These are phyloP conservation scores for Multifurca ochricompacta DNA, from an alignment of 768 basidiomycete species.

Conservation along the genomic window DNA sequence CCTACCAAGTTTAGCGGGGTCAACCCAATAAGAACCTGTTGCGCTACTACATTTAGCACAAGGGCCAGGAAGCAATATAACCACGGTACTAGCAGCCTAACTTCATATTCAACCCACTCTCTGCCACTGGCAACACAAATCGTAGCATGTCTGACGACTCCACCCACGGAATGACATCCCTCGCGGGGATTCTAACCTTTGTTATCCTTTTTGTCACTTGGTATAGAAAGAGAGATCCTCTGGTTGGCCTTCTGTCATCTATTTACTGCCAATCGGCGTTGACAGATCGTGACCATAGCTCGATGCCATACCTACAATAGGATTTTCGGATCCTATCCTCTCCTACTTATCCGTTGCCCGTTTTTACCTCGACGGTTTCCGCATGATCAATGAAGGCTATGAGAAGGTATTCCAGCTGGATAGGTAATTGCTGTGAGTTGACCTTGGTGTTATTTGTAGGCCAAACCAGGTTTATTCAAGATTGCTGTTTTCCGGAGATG, in stretches of 20 bases:
- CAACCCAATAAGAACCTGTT: too few species aligned
- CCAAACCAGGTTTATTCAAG: constrained; percentile 29
- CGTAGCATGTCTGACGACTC: neutral
- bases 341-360: constrained; percentile 22
- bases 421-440: neutral
- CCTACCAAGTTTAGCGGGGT: too few species aligned
- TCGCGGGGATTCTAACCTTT: neutral
- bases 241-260: neutral
- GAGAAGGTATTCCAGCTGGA: neutral
- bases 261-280: too few species aligned
- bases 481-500: constrained; percentile 28
- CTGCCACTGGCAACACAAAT: too few species aligned
- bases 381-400: constrained; percentile 1
- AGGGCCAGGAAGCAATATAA: too few species aligned
- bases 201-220: neutral
- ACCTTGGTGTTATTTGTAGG: constrained; percentile 14
- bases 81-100: too few species aligned
- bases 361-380: neutral
- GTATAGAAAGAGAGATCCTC: neutral
- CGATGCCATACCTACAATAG: constrained; percentile 26
- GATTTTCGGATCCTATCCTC: constrained; percentile 24
- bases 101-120: too few species aligned
- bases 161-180: neutral
- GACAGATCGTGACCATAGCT: neutral
- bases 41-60: too few species aligned